Evolutionary conservation across 768 basidiomycete genomes (phyloP).

Genomic region (Trametes coccinea): DNA sequence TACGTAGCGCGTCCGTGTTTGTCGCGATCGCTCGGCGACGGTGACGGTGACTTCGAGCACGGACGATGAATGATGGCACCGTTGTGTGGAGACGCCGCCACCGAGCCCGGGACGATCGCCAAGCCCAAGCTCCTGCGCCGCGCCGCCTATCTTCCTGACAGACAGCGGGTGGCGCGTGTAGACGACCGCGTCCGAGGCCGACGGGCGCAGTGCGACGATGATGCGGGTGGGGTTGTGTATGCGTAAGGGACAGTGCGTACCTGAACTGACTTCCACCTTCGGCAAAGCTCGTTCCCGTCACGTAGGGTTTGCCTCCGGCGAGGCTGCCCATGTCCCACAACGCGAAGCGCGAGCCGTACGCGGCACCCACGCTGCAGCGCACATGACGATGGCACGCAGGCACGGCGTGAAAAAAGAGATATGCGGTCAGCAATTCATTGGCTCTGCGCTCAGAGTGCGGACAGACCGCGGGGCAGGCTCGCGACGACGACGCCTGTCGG

Average conservation of each 20-base stretch:
- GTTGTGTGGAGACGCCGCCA: too few species aligned
- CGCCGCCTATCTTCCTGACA: not conserved
- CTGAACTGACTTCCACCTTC: constrained; percentile 71
- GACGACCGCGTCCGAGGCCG: not conserved
- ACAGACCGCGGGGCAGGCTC: too few species aligned
- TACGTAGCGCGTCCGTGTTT: not conserved
- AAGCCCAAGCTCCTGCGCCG: too few species aligned
- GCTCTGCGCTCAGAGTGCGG: not conserved
- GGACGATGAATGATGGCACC: too few species aligned
- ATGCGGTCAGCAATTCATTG: not conserved
- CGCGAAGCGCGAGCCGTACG: constrained; percentile 69
- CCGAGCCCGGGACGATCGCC: too few species aligned
- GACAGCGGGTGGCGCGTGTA: not conserved
- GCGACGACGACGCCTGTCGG: not conserved
- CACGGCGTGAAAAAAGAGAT: not conserved
- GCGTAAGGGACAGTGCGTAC: constrained; percentile 37
- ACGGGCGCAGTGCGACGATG: not conserved
- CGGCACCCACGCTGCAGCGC: constrained; percentile 64
- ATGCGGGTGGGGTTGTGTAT: too few species aligned
- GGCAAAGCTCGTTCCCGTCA: constrained; percentile 61
- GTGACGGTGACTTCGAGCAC: too few species aligned
- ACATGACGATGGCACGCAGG: constrained; percentile 1
- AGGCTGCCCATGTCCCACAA: constrained; percentile 77
- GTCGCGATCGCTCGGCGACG: not conserved
- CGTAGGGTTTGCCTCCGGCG: constrained; percentile 70